phyloP scores from a whole-genome alignment of 2,329 filamentous ascomycete genomes.

The Metarhizium robertsii region DNA sequence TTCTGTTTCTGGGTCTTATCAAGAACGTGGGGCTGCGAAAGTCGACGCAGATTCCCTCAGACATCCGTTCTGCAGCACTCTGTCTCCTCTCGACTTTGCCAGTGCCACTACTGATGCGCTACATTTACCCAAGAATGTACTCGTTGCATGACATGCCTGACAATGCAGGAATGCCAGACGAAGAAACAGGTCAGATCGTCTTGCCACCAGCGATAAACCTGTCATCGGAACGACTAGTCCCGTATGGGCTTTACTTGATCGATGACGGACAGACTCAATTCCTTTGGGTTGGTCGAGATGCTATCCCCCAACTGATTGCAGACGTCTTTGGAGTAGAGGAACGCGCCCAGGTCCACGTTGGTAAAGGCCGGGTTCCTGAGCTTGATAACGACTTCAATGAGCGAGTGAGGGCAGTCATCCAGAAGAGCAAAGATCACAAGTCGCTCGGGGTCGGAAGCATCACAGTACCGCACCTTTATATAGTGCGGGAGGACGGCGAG shows the following conservation, averaged over 20 bases:
- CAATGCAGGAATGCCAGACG: conserved; percentile 75
- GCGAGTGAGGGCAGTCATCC: conserved; percentile 77
- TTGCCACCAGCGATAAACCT: conserved; percentile 80
- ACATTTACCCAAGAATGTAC: conserved; percentile 80
- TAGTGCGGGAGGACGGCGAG: conserved; percentile 92
- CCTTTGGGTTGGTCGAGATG: conserved; percentile 89
- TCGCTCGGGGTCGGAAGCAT: conserved; percentile 87
- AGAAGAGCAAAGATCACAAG: conserved; percentile 85
- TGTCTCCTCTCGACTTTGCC: conserved; percentile 92
- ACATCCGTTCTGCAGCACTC: conserved; percentile 85
- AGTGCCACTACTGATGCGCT: conserved; percentile 81
- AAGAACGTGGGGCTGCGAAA: conserved; percentile 93
- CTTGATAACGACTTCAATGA: conserved; percentile 96
- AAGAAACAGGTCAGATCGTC: conserved; percentile 77
- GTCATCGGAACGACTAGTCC: conserved; percentile 76
- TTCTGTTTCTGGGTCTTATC: conserved; percentile 87
- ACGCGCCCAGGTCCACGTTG: conserved; percentile 75
- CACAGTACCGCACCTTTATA: conserved; percentile 82
- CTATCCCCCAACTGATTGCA: conserved; percentile 75
- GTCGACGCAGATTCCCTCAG: conserved; percentile 86
- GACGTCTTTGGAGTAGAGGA: conserved; percentile 90
- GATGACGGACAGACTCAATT: conserved; percentile 98
- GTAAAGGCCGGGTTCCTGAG: conserved; percentile 79
- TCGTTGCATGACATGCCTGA: conserved; percentile 95
- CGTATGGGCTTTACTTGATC: conserved; percentile 90